A percentile compares a stretch with the other conserved stretches of the same genome.
These are phyloP conservation scores for Aspergillus panamensis DNA, from an alignment of 495 filamentous ascomycete genomes.

Conservation along the genomic window DNA sequence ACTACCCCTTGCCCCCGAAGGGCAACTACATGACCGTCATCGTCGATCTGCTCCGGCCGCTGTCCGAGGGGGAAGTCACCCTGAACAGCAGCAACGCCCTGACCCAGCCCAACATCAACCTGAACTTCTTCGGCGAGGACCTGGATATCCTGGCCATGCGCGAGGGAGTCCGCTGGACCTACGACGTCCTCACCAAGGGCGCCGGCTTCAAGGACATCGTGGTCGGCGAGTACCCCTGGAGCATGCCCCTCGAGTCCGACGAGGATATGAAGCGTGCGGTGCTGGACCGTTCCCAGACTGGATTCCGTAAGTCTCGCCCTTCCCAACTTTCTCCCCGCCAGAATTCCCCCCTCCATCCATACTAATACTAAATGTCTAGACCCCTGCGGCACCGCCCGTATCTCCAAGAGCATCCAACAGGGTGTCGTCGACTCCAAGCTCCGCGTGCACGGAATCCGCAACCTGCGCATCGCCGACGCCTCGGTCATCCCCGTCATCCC, in stretches of 20 bases:
- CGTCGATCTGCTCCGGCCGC: conserved; percentile 56
- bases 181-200: conserved; percentile 55
- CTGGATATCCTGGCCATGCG: conserved; percentile 55
- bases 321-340: no score
- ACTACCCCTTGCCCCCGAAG: conserved; percentile 48
- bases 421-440: conserved; percentile 54
- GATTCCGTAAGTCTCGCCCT: conserved; percentile 49
- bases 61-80: conserved; percentile 50
- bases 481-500: conserved; percentile 39
- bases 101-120: conserved; percentile 54
- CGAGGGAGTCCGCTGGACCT: conserved; percentile 52
- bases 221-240: conserved; percentile 53
- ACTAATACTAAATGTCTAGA: conserved; percentile 14
- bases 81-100: conserved; percentile 51
- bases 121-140: conserved; percentile 56
- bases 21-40: conserved; percentile 56
- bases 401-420: conserved; percentile 49
- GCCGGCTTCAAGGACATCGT: conserved; percentile 57
- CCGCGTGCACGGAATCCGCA: conserved; percentile 51
- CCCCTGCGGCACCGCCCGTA: conserved; percentile 53
- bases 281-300: conserved; percentile 56
- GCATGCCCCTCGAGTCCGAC: conserved; percentile 54
- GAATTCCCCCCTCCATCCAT: neutral
- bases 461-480: conserved; percentile 49
- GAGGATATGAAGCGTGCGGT: conserved; percentile 54